Evolutionary conservation across 495 filamentous ascomycete species (phyloP), one percentile per base, ranked within the genome.

Genomic region (Penicillium flavigenum): DNA sequence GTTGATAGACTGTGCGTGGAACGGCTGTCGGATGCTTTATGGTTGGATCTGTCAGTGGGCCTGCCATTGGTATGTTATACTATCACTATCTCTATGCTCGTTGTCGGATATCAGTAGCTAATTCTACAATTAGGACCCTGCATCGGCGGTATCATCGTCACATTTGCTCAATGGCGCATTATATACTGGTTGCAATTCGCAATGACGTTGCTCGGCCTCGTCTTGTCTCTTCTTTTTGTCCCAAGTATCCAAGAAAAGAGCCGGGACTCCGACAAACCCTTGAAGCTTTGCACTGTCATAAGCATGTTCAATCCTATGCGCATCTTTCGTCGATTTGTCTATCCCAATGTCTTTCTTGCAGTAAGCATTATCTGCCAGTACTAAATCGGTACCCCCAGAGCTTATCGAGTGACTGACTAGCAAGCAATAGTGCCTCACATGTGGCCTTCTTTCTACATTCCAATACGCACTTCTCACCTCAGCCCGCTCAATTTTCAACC

Each of bases 391-490:
- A 22, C 22, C 22, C 2, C 22, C 22, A 22, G 22, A 22, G 22
- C 22, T 22, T 22, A 22, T 22, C 22, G 22, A 2, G 22, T 22
- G 22, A 22, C 22, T 36, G 16, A 32, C 53, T 63, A 26, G 61
- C 49, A 14, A 16, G 6, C 12, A 46, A 50, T n/a, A 78, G 76
- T 81, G 82, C 29, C 54, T 90, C 1, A 84, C 87, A 1, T 86
- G 82, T 48, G 79, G 81, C 42, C 74, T 83, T 42, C 76, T 89
- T 24, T 79, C 88, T 42, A 89, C 82, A 76, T 88, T 86, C 63
- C 85, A 87, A 82, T 91, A 90, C 64, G 77, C 75, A 22, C 72
- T 90, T 19, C 80, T 90, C 24, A 89, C 87, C 19, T 87, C 87
- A 19, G 88, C 87, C 60, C 85, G 87, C 48, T 84, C 86, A 62